Evolutionary conservation across 139 green algal species (phyloP).

Genomic region (Nannochloris sp.): DNA sequence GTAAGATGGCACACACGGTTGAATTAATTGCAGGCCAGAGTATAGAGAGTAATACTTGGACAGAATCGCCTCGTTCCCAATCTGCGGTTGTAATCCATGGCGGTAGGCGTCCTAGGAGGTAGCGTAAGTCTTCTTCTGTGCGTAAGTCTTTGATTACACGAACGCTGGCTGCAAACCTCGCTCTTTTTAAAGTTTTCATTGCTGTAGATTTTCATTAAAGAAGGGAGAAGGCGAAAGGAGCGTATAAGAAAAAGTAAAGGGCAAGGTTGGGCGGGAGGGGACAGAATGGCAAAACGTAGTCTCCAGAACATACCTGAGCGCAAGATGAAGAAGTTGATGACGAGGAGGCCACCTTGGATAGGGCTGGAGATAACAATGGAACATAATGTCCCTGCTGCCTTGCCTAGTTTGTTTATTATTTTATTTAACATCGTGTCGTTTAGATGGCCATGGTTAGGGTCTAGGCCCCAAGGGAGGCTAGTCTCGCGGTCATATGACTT

Average conservation of each 20-base stretch:
- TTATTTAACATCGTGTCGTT: too few species aligned
- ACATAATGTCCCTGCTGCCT: too few species aligned
- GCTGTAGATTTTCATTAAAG: too few species aligned
- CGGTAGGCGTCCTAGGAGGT: slow-evolving; percentile 16
- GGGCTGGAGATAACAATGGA: neutral
- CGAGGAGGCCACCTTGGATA: slow-evolving; percentile 1
- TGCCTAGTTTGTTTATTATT: too few species aligned
- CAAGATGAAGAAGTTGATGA: slow-evolving; percentile 17
- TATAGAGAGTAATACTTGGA: neutral
- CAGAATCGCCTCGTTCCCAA: neutral
- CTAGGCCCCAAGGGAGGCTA: too few species aligned
- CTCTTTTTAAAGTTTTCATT: slow-evolving; percentile 1
- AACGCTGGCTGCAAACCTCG: slow-evolving; percentile 24
- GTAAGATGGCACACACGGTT: slow-evolving; percentile 16
- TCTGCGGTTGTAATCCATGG: slow-evolving; percentile 25
- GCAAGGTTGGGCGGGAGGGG: neutral
- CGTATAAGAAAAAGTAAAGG: neutral
- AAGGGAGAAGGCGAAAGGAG: neutral
- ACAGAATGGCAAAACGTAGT: too few species aligned
- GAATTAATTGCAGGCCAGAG: slow-evolving; percentile 6
- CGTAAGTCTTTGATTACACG: slow-evolving; percentile 24
- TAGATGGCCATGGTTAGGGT: too few species aligned
- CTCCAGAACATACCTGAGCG: neutral
- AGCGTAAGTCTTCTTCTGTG: slow-evolving; percentile 4
- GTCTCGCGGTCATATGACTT: too few species aligned